Evolutionary conservation across 2,329 filamentous ascomycete species (phyloP).

Genomic region (Colletotrichum ledebouriae): DNA sequence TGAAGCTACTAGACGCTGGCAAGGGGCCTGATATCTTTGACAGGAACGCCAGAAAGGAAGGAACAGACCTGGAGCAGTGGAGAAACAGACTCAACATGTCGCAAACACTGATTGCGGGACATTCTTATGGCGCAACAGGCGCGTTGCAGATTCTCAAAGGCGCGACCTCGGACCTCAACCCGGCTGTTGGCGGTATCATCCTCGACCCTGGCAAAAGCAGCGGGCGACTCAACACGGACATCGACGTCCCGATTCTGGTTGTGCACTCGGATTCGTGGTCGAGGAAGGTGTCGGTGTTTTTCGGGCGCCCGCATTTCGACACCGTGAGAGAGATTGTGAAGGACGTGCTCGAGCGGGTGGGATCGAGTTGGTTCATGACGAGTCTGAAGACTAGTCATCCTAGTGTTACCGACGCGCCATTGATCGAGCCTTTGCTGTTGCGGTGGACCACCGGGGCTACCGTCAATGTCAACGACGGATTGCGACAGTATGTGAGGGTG

Average conservation of each 20-base stretch:
- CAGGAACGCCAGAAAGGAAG: conserved; percentile 63
- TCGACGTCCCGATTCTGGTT: conserved; percentile 70
- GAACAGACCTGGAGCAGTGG: conserved; percentile 63
- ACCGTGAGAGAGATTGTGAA: conserved; percentile 66
- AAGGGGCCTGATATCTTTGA: conserved; percentile 55
- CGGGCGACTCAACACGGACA: conserved; percentile 71
- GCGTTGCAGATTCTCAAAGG: conserved; percentile 68
- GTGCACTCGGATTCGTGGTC: conserved; percentile 77
- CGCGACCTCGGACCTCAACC: conserved; percentile 58
- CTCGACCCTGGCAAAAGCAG: conserved; percentile 76
- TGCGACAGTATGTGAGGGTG: conserved; percentile 71
- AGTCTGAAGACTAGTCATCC: conserved; percentile 70
- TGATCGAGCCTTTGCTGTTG: conserved; percentile 72
- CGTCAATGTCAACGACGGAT: conserved; percentile 67
- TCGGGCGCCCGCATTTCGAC: conserved; percentile 74
- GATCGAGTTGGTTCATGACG: conserved; percentile 67
- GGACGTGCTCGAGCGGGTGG: conserved; percentile 57
- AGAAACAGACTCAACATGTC: conserved; percentile 65
- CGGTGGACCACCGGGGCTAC: conserved; percentile 72
- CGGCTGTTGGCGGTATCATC: conserved; percentile 70
- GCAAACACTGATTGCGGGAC: conserved; percentile 70
- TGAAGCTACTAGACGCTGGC: conserved; percentile 51
- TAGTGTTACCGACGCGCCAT: conserved; percentile 74
- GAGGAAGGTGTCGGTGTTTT: conserved; percentile 67
- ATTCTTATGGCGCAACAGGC: conserved; percentile 76